Evolutionary conservation across 2,329 filamentous ascomycete genomes (phyloP).

Genomic region (Thermoascus crustaceus): DNA sequence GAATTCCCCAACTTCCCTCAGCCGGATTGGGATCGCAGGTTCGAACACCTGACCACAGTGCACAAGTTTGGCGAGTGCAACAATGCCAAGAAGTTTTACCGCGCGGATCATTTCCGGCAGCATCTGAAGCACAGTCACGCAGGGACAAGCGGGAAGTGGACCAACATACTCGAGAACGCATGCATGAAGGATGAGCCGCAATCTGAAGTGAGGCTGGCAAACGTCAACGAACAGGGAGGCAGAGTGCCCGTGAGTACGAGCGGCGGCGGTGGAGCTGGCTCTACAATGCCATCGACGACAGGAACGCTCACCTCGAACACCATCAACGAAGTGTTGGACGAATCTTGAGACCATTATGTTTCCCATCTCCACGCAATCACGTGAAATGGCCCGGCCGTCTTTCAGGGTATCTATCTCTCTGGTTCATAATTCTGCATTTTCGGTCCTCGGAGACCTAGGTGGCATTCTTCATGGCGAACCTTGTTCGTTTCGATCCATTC

Average conservation of each 20-base stretch:
- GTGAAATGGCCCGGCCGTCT: no score
- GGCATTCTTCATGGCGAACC: not conserved
- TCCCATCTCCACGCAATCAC: not conserved
- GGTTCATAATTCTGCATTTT: no score
- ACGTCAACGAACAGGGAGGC: constrained; percentile 17
- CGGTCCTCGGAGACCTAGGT: not conserved
- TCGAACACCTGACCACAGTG: constrained; percentile 77
- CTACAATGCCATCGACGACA: constrained; percentile 3
- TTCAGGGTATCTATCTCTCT: no score
- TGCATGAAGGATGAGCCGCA: constrained; percentile 80
- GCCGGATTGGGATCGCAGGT: constrained; percentile 78
- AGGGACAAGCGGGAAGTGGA: constrained; percentile 96
- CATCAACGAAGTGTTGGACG: constrained; percentile 15
- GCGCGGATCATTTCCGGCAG: constrained; percentile 95
- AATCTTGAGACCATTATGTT: constrained; percentile 7
- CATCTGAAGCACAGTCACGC: constrained; percentile 97
- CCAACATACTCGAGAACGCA: constrained; percentile 91
- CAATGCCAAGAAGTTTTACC: constrained; percentile 94
- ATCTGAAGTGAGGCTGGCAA: constrained; percentile 19
- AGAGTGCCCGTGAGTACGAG: constrained; percentile 6
- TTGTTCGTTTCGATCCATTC: not conserved
- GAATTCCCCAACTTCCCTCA: constrained; percentile 71
- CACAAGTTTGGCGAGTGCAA: constrained; percentile 99
- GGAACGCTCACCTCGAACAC: constrained; percentile 10
- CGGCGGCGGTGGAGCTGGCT: constrained; percentile 5